phyloP scores from a whole-genome alignment of 2,329 filamentous ascomycete species.

The Bipolaris zeicola region DNA sequence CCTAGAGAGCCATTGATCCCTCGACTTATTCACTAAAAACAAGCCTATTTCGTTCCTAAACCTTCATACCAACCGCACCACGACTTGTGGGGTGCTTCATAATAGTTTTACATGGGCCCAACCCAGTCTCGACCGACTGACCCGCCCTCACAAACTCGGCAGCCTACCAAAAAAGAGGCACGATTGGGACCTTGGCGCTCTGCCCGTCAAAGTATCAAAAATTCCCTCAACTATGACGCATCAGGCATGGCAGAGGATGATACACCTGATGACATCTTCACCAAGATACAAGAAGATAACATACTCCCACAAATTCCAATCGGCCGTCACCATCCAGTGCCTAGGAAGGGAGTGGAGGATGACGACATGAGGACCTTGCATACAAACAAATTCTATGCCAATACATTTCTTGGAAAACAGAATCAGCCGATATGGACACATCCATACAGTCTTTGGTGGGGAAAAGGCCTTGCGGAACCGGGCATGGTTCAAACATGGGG shows the following conservation, averaged over 20 bases:
- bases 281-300: constrained; percentile 48
- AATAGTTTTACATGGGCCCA: constrained; percentile 14
- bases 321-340: constrained; percentile 49
- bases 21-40: neutral
- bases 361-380: constrained; percentile 56
- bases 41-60: neutral
- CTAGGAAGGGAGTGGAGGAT: constrained; percentile 47
- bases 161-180: constrained; percentile 7
- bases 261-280: constrained; percentile 48
- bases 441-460: constrained; percentile 59
- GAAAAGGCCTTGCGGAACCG: constrained; percentile 56
- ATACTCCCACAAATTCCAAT: constrained; percentile 51
- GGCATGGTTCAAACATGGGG: constrained; percentile 60
- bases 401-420: constrained; percentile 78
- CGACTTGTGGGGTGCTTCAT: neutral
- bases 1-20: neutral
- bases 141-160: neutral
- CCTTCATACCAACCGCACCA: neutral
- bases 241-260: constrained; percentile 7
- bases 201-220: constrained; percentile 15
- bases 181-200: constrained; percentile 16
- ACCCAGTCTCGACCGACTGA: constrained; percentile 6
- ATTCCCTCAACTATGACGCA: constrained; percentile 15
- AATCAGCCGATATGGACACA: constrained; percentile 72
- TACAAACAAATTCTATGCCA: constrained; percentile 75